Conservation (phyloP, 2,329 filamentous ascomycete genomes). For the Xylariaceae sp. region DNA sequence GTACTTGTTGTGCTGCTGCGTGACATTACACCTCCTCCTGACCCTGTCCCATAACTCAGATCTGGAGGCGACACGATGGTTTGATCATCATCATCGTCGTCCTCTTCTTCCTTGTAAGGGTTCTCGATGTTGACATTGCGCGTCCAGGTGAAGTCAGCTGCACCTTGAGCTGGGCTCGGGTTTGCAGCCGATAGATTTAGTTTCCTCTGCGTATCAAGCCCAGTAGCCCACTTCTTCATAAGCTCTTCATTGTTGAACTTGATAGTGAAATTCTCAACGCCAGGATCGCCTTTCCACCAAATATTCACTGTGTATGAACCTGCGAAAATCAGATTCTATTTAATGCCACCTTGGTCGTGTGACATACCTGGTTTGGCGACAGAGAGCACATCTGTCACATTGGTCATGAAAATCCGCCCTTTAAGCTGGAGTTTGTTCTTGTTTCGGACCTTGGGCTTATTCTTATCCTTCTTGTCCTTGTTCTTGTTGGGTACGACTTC, state of each 20-base stretch:
- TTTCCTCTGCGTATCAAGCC: slow-evolving; percentile 74
- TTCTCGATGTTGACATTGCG: slow-evolving; percentile 69
- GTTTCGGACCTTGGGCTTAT: slow-evolving; percentile 54
- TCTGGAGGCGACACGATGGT: slow-evolving; percentile 28
- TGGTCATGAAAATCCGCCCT: slow-evolving; percentile 97
- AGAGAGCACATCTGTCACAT: slow-evolving; percentile 91
- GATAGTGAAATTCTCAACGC: slow-evolving; percentile 94
- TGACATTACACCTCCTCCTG: slow-evolving; percentile 43
- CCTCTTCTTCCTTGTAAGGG: slow-evolving; percentile 70
- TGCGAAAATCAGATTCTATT: slow-evolving; percentile 33
- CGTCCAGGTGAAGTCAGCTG: slow-evolving; percentile 79
- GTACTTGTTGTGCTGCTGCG: slow-evolving; percentile 71
- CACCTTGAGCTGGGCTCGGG: slow-evolving; percentile 44
- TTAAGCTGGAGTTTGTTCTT: slow-evolving; percentile 88
- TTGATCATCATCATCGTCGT: slow-evolving; percentile 48
- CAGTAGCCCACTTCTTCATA: slow-evolving; percentile 86
- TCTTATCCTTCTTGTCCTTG: slow-evolving; percentile 72
- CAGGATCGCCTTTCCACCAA: slow-evolving; percentile 96
- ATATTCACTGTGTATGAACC: slow-evolving; percentile 95
- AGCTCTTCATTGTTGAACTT: slow-evolving; percentile 86
- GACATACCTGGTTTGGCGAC: slow-evolving; percentile 78
- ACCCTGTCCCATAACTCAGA: slow-evolving; percentile 28
- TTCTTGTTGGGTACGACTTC: slow-evolving; percentile 81
- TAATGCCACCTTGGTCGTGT: slow-evolving; percentile 5
- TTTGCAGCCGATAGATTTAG: slow-evolving; percentile 49